Percentiles rank a stretch among this genome's conserved stretches.
Evolutionary conservation across 169 alveolate species (phyloP).

Genomic region (Eimeria necatrix): DNA sequence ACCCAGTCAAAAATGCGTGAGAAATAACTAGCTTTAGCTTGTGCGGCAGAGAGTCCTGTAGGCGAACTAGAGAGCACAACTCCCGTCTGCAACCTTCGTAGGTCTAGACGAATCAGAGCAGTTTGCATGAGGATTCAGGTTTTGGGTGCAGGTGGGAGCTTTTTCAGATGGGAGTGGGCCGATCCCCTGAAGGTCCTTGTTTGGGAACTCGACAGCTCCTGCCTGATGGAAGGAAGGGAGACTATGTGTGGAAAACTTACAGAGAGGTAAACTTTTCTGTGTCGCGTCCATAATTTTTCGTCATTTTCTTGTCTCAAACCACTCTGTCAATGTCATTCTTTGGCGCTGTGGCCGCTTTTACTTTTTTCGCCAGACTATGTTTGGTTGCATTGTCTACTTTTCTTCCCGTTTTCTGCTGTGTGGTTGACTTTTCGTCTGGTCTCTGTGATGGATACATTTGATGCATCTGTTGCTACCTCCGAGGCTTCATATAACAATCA

Average conservation of each 20-base stretch:
- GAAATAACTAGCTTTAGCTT: neutral
- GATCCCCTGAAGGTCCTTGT: slow-evolving; percentile 76
- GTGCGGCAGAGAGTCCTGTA: too few species aligned
- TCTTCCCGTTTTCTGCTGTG: neutral
- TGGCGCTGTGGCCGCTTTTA: neutral
- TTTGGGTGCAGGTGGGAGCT: slow-evolving; percentile 80
- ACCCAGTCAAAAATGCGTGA: slow-evolving; percentile 66
- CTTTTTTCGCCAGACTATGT: neutral
- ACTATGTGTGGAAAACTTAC: slow-evolving; percentile 81
- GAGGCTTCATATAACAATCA: too few species aligned
- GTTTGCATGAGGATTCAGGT: neutral
- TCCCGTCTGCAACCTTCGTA: too few species aligned
- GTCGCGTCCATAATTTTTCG: neutral
- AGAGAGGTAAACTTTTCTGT: slow-evolving; percentile 44
- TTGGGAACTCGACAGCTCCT: slow-evolving; percentile 77
- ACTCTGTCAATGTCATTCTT: neutral
- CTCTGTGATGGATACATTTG: neutral
- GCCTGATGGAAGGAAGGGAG: slow-evolving; percentile 78
- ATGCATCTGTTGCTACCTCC: neutral
- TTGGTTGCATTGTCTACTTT: neutral
- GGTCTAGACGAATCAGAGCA: too few species aligned
- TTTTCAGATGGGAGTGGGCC: slow-evolving; percentile 79
- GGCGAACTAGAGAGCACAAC: too few species aligned
- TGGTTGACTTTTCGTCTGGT: neutral
- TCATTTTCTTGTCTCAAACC: neutral